Percentiles rank a stretch among this genome's conserved stretches.
phyloP scores from a whole-genome alignment of 495 filamentous ascomycete species.

The Podospora didyma region DNA sequence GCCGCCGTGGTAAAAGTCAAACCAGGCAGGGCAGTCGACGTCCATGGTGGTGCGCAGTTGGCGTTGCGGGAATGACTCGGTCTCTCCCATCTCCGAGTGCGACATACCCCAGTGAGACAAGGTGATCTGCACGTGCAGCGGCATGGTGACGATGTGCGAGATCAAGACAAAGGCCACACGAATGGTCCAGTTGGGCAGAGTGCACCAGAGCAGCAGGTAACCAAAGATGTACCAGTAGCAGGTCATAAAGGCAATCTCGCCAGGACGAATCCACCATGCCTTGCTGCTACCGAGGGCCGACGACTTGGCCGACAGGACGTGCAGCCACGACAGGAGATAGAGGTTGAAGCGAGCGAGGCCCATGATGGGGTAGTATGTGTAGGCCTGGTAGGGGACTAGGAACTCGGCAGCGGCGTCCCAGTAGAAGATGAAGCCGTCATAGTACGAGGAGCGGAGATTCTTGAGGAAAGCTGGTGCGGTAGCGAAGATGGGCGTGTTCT shows the following conservation, averaged over 20 bases:
- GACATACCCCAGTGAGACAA: slow-evolving; percentile 51
- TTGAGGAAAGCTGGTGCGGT: slow-evolving; percentile 44
- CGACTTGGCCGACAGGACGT: slow-evolving; percentile 31
- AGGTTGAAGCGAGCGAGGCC: slow-evolving; percentile 48
- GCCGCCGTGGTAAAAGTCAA: slow-evolving; percentile 46
- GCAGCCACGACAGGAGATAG: slow-evolving; percentile 44
- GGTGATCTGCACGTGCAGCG: slow-evolving; percentile 49
- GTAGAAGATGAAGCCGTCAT: slow-evolving; percentile 40
- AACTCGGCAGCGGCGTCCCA: slow-evolving; percentile 41
- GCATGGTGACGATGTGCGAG: slow-evolving; percentile 45
- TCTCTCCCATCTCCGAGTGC: slow-evolving; percentile 42
- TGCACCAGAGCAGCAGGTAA: slow-evolving; percentile 40
- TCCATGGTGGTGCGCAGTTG: slow-evolving; percentile 50
- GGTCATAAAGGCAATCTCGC: slow-evolving; percentile 38
- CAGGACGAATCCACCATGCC: slow-evolving; percentile 45
- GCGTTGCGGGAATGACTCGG: slow-evolving; percentile 46
- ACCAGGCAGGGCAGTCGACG: slow-evolving; percentile 45
- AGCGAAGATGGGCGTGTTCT: slow-evolving; percentile 48
- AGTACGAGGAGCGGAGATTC: slow-evolving; percentile 38
- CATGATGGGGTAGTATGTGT: slow-evolving; percentile 52
- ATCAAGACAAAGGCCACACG: slow-evolving; percentile 44
- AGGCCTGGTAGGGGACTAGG: slow-evolving; percentile 39
- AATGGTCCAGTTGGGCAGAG: slow-evolving; percentile 38
- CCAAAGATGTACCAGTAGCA: slow-evolving; percentile 46
- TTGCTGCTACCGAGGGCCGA: slow-evolving; percentile 30